Conservation (phyloP, 148 eudicot species). For the Fallopia convolvulus region DNA sequence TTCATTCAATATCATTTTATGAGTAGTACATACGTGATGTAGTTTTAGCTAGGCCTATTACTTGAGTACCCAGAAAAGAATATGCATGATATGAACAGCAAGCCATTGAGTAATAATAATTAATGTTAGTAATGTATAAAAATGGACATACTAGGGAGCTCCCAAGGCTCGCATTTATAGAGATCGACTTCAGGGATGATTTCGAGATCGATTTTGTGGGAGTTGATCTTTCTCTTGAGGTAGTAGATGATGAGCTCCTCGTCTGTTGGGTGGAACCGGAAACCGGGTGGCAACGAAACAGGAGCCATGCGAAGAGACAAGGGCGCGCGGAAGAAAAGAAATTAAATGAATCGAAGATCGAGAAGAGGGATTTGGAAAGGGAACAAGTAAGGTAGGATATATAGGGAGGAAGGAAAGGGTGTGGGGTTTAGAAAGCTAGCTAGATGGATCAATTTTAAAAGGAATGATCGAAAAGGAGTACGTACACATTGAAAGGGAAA, state of each 20-base stretch:
- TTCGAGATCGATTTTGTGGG: constrained; percentile 36
- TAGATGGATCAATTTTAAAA: too few relatives aligned
- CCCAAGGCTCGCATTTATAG: constrained; percentile 41
- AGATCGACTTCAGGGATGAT: constrained; percentile 52
- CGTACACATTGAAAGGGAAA: not conserved
- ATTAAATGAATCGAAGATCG: not conserved
- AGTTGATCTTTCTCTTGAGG: constrained; percentile 38
- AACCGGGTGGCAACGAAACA: constrained; percentile 39
- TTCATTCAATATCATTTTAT: not conserved
- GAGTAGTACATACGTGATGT: not conserved
- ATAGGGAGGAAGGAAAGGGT: not conserved
- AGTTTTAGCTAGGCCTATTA: not conserved
- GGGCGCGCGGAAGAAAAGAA: too few relatives aligned
- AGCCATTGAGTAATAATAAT: too few relatives aligned
- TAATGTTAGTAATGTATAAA: too few relatives aligned
- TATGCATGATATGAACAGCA: not conserved
- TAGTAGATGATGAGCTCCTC: constrained; percentile 46
- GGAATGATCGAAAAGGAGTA: not conserved
- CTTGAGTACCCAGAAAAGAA: not conserved
- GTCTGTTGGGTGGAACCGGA: constrained; percentile 41
- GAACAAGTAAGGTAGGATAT: not conserved
- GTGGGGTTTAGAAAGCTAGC: not conserved
- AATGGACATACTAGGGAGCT: constrained; percentile 28
- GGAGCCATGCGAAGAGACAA: constrained; percentile 24
- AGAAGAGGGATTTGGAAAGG: not conserved